Conservation (phyloP, 352 stramenopile genomes). For the Saprolegnia diclina region DNA sequence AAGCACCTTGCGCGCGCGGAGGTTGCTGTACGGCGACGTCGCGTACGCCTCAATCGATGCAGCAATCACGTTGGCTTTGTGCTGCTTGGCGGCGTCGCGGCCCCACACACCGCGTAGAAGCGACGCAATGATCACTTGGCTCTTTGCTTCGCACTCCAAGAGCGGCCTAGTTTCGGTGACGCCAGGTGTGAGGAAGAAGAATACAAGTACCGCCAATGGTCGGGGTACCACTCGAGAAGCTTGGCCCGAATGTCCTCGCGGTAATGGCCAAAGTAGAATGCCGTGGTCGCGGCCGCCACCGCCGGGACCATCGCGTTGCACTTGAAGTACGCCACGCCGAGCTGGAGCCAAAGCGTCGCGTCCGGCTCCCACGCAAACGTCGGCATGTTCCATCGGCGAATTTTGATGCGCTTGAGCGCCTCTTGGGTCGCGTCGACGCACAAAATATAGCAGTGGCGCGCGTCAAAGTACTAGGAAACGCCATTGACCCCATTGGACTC, state of each 20-base stretch:
- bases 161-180: conserved; percentile 36
- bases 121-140: conserved; percentile 58
- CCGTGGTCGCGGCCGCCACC: conserved; percentile 60
- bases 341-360: conserved; percentile 22
- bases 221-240: conserved; percentile 55
- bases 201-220: conserved; percentile 70
- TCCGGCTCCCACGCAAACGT: conserved; percentile 25
- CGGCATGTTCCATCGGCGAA: neutral
- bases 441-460: conserved; percentile 10
- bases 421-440: conserved; percentile 23
- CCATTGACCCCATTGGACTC: neutral
- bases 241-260: conserved; percentile 48
- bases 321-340: conserved; percentile 59
- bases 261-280: conserved; percentile 52
- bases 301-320: conserved; percentile 74
- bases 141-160: conserved; percentile 58
- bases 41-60: conserved; percentile 33
- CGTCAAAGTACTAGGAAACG: conserved; percentile 18
- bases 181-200: no score
- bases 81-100: conserved; percentile 29
- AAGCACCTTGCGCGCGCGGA: conserved; percentile 35
- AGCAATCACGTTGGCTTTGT: conserved; percentile 29
- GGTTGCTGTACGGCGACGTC: conserved; percentile 38
- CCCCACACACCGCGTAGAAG: conserved; percentile 59
- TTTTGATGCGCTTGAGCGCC: conserved; percentile 14